Base-by-base conservation (phyloP, 2,329 filamentous ascomycete genomes). In the Ceratocystis eucalypticola region DNA sequence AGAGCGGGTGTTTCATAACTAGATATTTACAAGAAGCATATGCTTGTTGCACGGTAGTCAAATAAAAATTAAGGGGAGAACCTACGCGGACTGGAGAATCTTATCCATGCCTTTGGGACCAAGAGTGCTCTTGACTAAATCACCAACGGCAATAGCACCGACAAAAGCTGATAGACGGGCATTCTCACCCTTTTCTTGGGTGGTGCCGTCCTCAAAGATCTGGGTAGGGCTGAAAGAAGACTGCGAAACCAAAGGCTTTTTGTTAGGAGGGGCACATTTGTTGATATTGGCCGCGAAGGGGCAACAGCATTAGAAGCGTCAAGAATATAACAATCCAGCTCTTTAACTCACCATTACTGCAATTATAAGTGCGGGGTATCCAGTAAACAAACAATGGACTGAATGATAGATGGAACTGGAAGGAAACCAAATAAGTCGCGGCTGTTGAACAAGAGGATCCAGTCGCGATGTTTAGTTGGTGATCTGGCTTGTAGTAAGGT, bases 51-150 rank as follows among this genome's bases (percentile, higher is more conserved):
- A 12, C 37, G 10, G 37, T 41, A 41, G 37, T 12, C 37, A 41
- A 41, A 12, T 12, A 41, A 22, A 50, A 8, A n/a, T 15, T 10
- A 57, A 59, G 20, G 20, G 45, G 62, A 46, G n/a, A 44, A 33
- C 88, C 70, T 85, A 94, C 88, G 90, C 92, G 76, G 91, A 96
- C 77, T 96, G 91, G 74, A 96, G 80, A 76, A 96, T 96, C 82
- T 96, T 96, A 82, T 97, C 94, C 92, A 97, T 97, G 72, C 94
- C 94, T 80, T 97, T 97, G 46, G 94, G 94, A 5, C 94, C 94
- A 44, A 99, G 80, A 10, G 94, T 97, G 76, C 90, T 96, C 84
- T 99, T 99, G 65, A 99, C 94, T 71, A 99, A 79, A 73, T 99
- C 94, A 65, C 94, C 94, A 61, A 99, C 94, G 66, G 94, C 94